These are phyloP conservation scores for Trichoderma reesei DNA, from an alignment of 495 filamentous ascomycete species.

Conservation along the genomic window DNA sequence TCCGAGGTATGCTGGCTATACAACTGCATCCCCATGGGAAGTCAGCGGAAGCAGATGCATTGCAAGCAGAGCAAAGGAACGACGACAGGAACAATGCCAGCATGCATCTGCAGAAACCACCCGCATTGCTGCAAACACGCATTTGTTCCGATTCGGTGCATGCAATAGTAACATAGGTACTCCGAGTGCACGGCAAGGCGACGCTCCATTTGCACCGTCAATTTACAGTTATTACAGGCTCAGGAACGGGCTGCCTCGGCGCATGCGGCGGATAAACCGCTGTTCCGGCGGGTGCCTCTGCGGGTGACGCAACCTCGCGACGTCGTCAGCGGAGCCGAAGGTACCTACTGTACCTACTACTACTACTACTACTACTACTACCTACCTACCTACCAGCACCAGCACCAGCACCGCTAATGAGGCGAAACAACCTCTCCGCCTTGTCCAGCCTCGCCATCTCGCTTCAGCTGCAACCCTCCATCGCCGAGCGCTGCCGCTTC, in stretches of 20 bases:
- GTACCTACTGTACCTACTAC: background rate
- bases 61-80: too few relatives aligned
- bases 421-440: too few relatives aligned
- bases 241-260: background rate
- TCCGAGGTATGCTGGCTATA: too few relatives aligned
- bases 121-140: too few relatives aligned
- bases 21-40: too few relatives aligned
- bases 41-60: too few relatives aligned
- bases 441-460: background rate
- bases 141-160: too few relatives aligned
- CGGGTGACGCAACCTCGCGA: conserved; percentile 2
- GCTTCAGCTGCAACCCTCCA: background rate
- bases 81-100: too few relatives aligned
- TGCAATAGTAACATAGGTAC: background rate
- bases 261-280: background rate
- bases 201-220: background rate
- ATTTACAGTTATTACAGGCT: conserved; percentile 3
- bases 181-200: background rate
- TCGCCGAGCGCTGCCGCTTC: background rate
- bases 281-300: conserved; percentile 6
- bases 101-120: too few relatives aligned
- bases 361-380: background rate
- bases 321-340: conserved; percentile 3
- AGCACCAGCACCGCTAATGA: background rate
- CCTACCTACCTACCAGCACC: too few relatives aligned